These are phyloP conservation scores for Penicillium maclennaniae DNA, from an alignment of 495 filamentous ascomycete genomes.

Conservation along the genomic window DNA sequence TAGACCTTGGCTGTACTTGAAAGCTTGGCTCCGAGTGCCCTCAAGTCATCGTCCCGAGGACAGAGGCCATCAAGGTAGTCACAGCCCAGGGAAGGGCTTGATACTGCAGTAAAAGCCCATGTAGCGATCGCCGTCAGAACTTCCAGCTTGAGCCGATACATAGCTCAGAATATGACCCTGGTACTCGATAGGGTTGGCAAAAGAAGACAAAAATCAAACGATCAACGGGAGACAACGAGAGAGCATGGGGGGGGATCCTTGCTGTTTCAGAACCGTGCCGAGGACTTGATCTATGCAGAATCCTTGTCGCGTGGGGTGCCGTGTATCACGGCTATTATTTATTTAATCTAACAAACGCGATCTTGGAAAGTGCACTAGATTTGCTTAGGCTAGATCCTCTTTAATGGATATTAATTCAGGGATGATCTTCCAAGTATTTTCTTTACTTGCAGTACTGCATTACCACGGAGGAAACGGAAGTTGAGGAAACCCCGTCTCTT, in stretches of 20 bases:
- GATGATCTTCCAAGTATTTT: no score
- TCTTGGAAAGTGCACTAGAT: no score
- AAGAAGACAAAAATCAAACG: background rate
- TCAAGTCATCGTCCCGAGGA: slow-evolving; percentile 8
- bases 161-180: background rate
- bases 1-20: slow-evolving; percentile 43
- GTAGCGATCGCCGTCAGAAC: slow-evolving; percentile 18
- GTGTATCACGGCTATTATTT: background rate
- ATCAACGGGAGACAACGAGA: background rate
- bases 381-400: no score
- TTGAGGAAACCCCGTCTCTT: no score
- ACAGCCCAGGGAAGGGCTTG: slow-evolving; percentile 4
- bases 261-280: no score
- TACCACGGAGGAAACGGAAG: no score
- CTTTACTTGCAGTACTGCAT: no score
- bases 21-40: slow-evolving; percentile 27
- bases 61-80: slow-evolving; percentile 1
- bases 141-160: slow-evolving; percentile 22
- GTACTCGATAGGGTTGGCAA: background rate
- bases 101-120: slow-evolving; percentile 19
- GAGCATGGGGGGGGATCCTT: background rate
- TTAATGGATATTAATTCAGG: no score
- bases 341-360: background rate
- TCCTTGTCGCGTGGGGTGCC: background rate
- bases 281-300: no score